Evolutionary conservation across 2,329 filamentous ascomycete species (phyloP).

Genomic region (Pyrenophora seminiperda): DNA sequence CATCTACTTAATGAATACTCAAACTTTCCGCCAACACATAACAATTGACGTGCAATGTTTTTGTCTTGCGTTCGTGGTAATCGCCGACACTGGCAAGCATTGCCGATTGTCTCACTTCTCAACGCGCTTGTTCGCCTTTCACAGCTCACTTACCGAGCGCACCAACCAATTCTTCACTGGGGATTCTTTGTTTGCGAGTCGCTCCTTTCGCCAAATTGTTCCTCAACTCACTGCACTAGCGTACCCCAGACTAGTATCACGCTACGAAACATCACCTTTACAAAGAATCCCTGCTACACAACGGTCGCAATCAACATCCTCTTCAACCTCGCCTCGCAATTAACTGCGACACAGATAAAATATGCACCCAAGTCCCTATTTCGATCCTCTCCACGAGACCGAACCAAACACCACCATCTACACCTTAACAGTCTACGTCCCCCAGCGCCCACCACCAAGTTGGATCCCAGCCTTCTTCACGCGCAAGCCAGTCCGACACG

Average conservation of each 20-base stretch:
- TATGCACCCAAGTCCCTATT: slow-evolving; percentile 11
- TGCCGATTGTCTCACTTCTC: slow-evolving; percentile 2
- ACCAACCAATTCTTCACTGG: background rate
- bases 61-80: too few relatives aligned
- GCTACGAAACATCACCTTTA: background rate
- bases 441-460: slow-evolving; percentile 24
- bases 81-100: background rate
- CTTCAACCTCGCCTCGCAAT: background rate
- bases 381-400: slow-evolving; percentile 27
- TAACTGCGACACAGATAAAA: background rate
- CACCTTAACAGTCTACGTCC: slow-evolving; percentile 27
- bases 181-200: background rate
- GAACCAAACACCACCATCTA: slow-evolving; percentile 30
- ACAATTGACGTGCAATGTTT: too few relatives aligned
- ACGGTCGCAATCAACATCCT: background rate
- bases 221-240: too few relatives aligned
- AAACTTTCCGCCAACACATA: too few relatives aligned
- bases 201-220: too few relatives aligned
- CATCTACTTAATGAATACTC: too few relatives aligned
- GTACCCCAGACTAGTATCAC: too few relatives aligned
- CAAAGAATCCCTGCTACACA: background rate
- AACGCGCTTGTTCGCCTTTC: slow-evolving; percentile 2
- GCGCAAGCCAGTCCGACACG: slow-evolving; percentile 7
- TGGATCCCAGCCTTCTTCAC: slow-evolving; percentile 27
- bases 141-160: background rate